phyloP scores from a whole-genome alignment of 345 rosid species.

The Rhodamnia argentea region DNA sequence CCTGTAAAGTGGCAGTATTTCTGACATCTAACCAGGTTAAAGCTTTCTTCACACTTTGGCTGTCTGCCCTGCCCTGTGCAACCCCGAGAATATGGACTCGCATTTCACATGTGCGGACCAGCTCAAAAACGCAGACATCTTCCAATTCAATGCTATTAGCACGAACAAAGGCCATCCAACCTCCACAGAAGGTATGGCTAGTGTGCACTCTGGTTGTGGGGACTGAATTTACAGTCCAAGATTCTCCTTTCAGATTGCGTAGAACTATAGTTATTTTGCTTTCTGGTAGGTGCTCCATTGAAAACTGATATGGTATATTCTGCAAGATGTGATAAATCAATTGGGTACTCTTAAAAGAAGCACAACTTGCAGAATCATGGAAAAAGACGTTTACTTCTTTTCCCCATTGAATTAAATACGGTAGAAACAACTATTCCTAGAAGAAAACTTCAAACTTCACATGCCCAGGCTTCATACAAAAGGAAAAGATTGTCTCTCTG shows the following conservation, averaged over 20 bases:
- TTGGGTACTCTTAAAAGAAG: not conserved
- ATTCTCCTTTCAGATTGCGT: slow-evolving; percentile 34
- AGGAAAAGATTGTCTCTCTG: not conserved
- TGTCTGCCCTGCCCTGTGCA: slow-evolving; percentile 19
- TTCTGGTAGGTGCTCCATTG: slow-evolving; percentile 47
- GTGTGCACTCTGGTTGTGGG: slow-evolving; percentile 59
- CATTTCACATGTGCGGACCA: slow-evolving; percentile 31
- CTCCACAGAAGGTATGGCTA: slow-evolving; percentile 57
- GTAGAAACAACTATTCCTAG: not conserved
- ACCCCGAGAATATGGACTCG: slow-evolving; percentile 41
- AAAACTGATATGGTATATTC: slow-evolving; percentile 55
- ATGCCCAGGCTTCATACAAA: not conserved
- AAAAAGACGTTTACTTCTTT: not conserved
- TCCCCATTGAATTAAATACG: not conserved
- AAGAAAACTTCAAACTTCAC: not conserved
- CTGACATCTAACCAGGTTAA: slow-evolving; percentile 11
- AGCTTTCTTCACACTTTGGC: slow-evolving; percentile 14
- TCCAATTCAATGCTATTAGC: slow-evolving; percentile 38
- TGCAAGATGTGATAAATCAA: slow-evolving; percentile 9
- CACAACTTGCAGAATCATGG: not conserved
- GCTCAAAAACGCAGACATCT: slow-evolving; percentile 49
- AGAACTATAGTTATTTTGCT: slow-evolving; percentile 46
- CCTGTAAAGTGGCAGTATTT: slow-evolving; percentile 5
- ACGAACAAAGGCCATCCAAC: slow-evolving; percentile 62
- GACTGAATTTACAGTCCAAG: slow-evolving; percentile 56